Evolutionary conservation across 352 stramenopile species (phyloP), one percentile per base, ranked within the genome.

Genomic region (Elongisporangium anandrum): DNA sequence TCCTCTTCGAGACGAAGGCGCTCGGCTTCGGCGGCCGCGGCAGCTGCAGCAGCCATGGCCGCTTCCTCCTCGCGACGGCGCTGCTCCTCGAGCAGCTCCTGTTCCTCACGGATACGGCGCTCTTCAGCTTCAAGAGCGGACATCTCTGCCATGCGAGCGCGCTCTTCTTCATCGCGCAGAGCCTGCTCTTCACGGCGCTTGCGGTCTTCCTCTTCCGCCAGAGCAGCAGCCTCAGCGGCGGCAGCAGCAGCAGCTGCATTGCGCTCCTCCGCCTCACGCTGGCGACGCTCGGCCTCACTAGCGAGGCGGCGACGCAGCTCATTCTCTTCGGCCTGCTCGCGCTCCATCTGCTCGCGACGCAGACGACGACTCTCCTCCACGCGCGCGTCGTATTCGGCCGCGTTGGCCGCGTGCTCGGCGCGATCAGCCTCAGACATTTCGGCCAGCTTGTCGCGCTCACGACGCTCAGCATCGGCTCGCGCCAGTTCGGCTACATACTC

Each of bases 401-500:
- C 77, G 4, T 84, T 61, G 2, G 72, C 39, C 47, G 77, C 64
- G 45, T 80, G 74, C 34, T 65, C 70, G 1, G 72, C 57, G n/a
- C 81, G 81, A 56, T 92, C 85, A 34, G 83, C 83, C 17, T 64
- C 56, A 15, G 72, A 73, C 47, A 95, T 73, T 9, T 92, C 85
- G 34, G 83, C 83, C 12, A 92, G 64, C 57, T 63, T 59, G 38
- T 90, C 81, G 20, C 70, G 72, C 57, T 92, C 79, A 29, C 81
- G 83, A 48, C 87, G 76, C 48, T 70, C 54, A 23, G 87, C 81
- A 61, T 95, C 79, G 15, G 74, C 69, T 48, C 85, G 75, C 24
- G 79, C 83, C 56, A 95, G 68, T 29, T 88, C 81, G 41, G 86
- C 85, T 63, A 90, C 75, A 61, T 90, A 95, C 70, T 92, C 83